Evolutionary conservation across 352 stramenopile genomes (phyloP), one percentile per base, ranked within the genome.

Genomic region (Phytophthora pini): DNA sequence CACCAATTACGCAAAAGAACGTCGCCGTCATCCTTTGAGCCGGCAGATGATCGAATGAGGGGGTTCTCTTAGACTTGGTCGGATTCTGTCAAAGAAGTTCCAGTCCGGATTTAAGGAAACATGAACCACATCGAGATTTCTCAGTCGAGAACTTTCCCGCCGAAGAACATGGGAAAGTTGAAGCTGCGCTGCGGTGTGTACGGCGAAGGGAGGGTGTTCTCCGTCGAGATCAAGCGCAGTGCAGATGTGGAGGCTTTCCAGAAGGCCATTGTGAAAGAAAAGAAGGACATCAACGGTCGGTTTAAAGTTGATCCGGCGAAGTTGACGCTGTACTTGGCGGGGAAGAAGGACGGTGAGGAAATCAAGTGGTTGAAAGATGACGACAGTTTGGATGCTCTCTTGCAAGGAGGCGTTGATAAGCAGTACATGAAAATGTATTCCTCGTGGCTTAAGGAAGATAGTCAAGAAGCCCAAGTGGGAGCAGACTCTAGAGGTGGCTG

Each of bases 271-370:
- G 48, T 41, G 20, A 31, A 27, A 6, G 57, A 55, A 55, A 58
- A 40, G 5, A 27, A 22, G 52, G 20, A 22, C 17, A 20, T 20
- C 17, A 20, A 20, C 17, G 17, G 17, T 20, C 17, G 38, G 31
- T 43, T 34, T 32, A 41, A 38, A 3, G 24, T 65, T 7, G 26
- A 38, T 51, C 32, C 39, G 22, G 32, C 13, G 40, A 15, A 26
- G n/a, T 54, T 59, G 48, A 59, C 48, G 40, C 49, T 65, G n/a
- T 70, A 62, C 68, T 67, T 76, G 63, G 63, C 62, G 22, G 13
- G 55, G 24, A 72, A 61, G 49, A 49, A 65, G 29, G 29, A 34
- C 6, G 29, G 6, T 7, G 51, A 26, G 9, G 17, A 48, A 59
- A 59, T 8, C 55, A 48, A 15, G 56, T 71, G 65, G 64, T 5